Evolutionary conservation across 257 asterid species (phyloP), one percentile per base, ranked within the genome.

Genomic region (Nicotiana paniculata): DNA sequence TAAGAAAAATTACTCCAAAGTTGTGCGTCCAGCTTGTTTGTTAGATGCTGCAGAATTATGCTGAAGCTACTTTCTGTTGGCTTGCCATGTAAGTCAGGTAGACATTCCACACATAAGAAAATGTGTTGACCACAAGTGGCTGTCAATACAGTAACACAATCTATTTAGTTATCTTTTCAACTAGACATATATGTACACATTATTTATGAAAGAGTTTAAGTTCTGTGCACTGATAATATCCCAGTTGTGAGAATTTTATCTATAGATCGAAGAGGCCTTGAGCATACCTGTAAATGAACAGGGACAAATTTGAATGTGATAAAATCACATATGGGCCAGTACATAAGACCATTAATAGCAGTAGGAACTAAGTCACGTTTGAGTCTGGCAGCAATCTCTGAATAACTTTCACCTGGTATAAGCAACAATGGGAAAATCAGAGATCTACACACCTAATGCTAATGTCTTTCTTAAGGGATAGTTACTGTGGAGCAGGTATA

Each of bases 271-370:
- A 17, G 5, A 74, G 4, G 12, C 5, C 28, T 6, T 24, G 84
- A 15, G 76, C 77, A 57, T 59, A 91, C 98, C 97, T 95, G 98
- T 66, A 95, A 86, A 83, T 93, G 91, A 85, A 93, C 93, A 5
- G 98, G 96, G 81, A 92, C 84, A 88, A 91, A 93, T 86, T 87
- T 95, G 93, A 93, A 95, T 1, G 95, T 92, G 77, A 95, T 77
- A 32, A 92, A 95, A 81, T 95, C 99, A 82, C 98, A 95, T 33
- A 90, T 4, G 1, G 99, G 97, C 98, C 97, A 95, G 81, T 93
- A 95, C 90, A 93, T 87, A 61, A 88, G 57, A 53, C 97, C 95
- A 43, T 83, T 93, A 24, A 87, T 37, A 88, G 91, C 74, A 2
- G 97, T 92, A 77, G 95, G 98, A 66, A 90, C 32, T 87, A 95